Base-by-base conservation (phyloP, 495 filamentous ascomycete species). In the Monascus purpureus region DNA sequence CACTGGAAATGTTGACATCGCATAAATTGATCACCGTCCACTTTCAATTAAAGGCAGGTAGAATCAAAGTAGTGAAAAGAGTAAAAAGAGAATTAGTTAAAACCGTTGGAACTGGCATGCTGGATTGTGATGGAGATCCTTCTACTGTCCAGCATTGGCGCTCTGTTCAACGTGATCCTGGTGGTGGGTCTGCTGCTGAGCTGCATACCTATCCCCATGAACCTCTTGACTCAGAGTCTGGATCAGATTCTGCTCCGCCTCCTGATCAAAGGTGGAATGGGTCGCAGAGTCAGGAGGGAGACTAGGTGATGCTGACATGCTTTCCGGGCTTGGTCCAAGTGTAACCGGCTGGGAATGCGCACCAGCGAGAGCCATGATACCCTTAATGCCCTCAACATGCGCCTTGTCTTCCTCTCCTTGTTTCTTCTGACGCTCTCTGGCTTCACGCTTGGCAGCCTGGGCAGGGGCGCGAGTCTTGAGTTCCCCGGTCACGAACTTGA, bases 401-500 rank as follows among this genome's bases (percentile, higher is more conserved):
- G 76, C 75, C 41, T 74, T 72, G 34, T 84, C 77, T 38, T 83
- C 80, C 30, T 77, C 75, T 22, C 67, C 64, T 36, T 73, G 71
- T 40, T 73, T 61, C 38, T 72, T 71, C 26, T 73, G 72, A 26
- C 73, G 67, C 43, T 81, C 80, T 36, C 80, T 77, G 2, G 80
- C 82, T 50, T 86, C 82, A 16, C 80, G 80, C 35, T 82, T 78
- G 4, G 80, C 80, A 28, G 81, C 82, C 50, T 87, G 80, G 14
- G 67, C 75, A 1, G 82, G 84, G 0, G 81, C 87, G n/a, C 88
- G 65, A 2, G 86, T 94, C 54, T 93, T 93, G 35, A 96, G 58
- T 49, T 96, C 88, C 8, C 87, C 87, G 0, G 87, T 96, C 19
- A 96, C 87, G 28, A 76, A 82, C 47, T 87, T 78, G 18, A 96